A percentile compares a stretch with the other conserved stretches of the same genome.
Evolutionary conservation across 2,329 filamentous ascomycete species (phyloP).

Genomic region (Colletotrichum siamense): DNA sequence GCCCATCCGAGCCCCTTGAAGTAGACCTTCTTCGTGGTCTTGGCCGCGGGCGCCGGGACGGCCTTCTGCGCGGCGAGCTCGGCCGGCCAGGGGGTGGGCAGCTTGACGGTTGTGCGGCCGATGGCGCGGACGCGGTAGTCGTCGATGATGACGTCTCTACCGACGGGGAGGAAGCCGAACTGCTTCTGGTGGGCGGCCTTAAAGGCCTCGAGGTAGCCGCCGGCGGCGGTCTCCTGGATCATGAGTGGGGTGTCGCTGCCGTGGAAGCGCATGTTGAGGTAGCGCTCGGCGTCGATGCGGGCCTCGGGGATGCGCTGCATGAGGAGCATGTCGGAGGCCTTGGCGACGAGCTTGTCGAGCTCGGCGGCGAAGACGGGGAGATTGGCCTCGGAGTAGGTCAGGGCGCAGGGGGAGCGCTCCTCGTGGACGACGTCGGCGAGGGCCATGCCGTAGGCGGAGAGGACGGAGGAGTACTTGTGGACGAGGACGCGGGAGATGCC

Average conservation of each 20-base stretch:
- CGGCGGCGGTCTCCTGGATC: slow-evolving; percentile 36
- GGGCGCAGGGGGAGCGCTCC: slow-evolving; percentile 33
- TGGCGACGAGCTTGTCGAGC: slow-evolving; percentile 30
- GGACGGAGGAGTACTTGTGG: slow-evolving; percentile 33
- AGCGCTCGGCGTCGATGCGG: slow-evolving; percentile 32
- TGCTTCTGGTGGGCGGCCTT: slow-evolving; percentile 41
- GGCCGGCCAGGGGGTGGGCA: slow-evolving; percentile 1
- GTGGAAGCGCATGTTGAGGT: slow-evolving; percentile 49
- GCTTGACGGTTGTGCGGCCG: slow-evolving; percentile 23
- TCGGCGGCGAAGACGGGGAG: slow-evolving; percentile 24
- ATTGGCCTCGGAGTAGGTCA: slow-evolving; percentile 22
- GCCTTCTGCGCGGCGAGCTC: slow-evolving; percentile 1
- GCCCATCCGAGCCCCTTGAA: slow-evolving; percentile 20
- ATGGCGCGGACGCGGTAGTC: slow-evolving; percentile 47
- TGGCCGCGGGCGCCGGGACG: background rate
- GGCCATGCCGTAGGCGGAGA: slow-evolving; percentile 48
- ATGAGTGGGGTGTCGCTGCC: slow-evolving; percentile 49
- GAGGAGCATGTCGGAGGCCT: slow-evolving; percentile 42
- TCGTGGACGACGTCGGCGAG: slow-evolving; percentile 41
- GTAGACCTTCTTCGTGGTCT: slow-evolving; percentile 21
- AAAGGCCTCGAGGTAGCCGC: slow-evolving; percentile 36
- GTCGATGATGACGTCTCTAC: slow-evolving; percentile 45
- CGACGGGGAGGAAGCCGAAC: slow-evolving; percentile 43
- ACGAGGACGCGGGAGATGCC: slow-evolving; percentile 42
- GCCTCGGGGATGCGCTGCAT: slow-evolving; percentile 8